These are phyloP conservation scores for Leptographium flavum DNA, from an alignment of 2,329 filamentous ascomycete species.

Conservation along the genomic window DNA sequence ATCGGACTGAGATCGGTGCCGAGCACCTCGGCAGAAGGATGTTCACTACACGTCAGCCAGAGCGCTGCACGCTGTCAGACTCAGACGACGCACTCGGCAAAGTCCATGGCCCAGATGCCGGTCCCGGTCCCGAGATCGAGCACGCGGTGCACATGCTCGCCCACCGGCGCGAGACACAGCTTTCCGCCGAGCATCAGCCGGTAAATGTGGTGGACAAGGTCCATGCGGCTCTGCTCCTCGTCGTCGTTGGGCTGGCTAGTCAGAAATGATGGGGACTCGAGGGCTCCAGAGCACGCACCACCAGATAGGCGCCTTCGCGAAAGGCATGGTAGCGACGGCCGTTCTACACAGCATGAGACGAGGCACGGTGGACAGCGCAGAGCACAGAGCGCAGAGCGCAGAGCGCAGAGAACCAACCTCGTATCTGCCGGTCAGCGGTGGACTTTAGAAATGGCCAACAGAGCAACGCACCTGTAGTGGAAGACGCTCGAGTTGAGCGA, in stretches of 20 bases:
- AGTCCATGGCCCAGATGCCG: too few species aligned
- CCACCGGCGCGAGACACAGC: not conserved
- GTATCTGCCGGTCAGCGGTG: not conserved
- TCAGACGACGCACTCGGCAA: conserved; percentile 1
- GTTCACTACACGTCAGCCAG: conserved; percentile 10
- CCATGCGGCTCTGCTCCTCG: conserved; percentile 1
- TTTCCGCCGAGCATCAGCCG: too few species aligned
- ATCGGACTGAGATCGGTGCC: conserved; percentile 26
- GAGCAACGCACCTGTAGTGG: not conserved
- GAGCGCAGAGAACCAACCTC: not conserved
- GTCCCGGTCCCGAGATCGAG: conserved; percentile 13
- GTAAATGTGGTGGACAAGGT: conserved; percentile 1
- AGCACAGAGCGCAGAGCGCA: not conserved
- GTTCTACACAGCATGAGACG: too few species aligned
- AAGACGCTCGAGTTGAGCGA: not conserved
- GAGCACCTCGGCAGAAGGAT: conserved; percentile 24
- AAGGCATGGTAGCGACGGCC: not conserved
- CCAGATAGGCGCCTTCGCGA: not conserved
- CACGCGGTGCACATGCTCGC: conserved; percentile 4
- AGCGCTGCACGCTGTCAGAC: not conserved
- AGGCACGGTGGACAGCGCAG: not conserved
- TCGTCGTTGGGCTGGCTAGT: conserved; percentile 3
- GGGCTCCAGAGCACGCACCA: too few species aligned
- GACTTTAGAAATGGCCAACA: too few species aligned
- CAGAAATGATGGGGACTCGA: not conserved